phyloP scores from a whole-genome alignment of 352 stramenopile species.

The Pythium sukuiense region DNA sequence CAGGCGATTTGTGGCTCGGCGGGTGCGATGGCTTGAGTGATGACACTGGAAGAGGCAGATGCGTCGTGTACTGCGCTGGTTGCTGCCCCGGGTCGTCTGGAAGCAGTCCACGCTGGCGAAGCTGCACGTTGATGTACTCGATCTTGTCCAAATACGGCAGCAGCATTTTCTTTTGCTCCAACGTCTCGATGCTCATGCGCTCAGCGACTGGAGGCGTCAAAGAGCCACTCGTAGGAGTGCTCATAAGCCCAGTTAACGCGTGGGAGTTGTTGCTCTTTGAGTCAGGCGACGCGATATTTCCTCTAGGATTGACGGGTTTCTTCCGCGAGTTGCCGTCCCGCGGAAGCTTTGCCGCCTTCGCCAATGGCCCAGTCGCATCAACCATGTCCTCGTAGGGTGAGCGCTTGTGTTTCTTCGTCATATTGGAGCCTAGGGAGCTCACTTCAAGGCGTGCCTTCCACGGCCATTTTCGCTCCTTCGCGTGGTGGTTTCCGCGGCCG shows the following conservation, averaged over 20 bases:
- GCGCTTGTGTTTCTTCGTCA: constrained; percentile 26
- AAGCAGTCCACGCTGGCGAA: constrained; percentile 55
- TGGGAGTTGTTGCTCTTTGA: constrained; percentile 7
- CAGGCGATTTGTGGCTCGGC: background rate
- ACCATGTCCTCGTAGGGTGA: constrained; percentile 20
- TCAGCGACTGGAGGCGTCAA: background rate
- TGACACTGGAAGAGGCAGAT: background rate
- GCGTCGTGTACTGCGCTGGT: background rate
- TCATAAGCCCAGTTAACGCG: background rate
- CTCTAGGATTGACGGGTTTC: background rate
- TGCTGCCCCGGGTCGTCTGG: constrained; percentile 17
- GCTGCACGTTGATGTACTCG: constrained; percentile 85
- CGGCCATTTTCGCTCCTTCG: background rate
- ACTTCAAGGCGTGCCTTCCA: background rate
- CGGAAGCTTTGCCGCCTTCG: constrained; percentile 17
- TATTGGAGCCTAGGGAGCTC: background rate
- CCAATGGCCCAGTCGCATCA: background rate
- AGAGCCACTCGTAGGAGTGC: background rate
- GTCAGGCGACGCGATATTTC: background rate
- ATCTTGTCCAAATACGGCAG: constrained; percentile 86
- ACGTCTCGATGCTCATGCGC: constrained; percentile 53
- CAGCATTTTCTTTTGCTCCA: constrained; percentile 82
- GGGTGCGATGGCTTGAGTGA: constrained; percentile 3
- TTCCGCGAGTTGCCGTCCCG: background rate
- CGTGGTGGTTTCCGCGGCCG: background rate